These are phyloP conservation scores for Nannochloropsis gaditana DNA, from an alignment of 108 stramenopile genomes.

Conservation along the genomic window DNA sequence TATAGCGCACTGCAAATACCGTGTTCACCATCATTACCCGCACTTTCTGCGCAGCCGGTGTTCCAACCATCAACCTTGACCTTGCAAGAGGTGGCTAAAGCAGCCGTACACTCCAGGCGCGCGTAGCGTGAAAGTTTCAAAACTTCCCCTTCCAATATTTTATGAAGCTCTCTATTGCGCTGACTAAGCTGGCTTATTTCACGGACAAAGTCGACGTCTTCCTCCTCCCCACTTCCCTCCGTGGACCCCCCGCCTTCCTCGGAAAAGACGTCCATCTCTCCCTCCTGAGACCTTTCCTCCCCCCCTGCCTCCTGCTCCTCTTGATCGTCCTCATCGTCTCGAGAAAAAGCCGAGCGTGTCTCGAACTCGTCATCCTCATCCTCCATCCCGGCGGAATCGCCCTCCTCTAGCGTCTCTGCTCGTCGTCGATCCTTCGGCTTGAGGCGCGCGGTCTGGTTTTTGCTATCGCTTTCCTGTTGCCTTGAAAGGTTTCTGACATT, in stretches of 20 bases:
- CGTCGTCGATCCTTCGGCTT: too few relatives aligned
- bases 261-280: background rate
- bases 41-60: background rate
- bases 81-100: background rate
- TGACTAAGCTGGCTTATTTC: background rate
- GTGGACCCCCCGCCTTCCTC: background rate
- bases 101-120: background rate
- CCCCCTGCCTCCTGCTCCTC: background rate
- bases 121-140: background rate
- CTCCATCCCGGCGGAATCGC: background rate
- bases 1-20: background rate
- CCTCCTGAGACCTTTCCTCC: constrained; percentile 14
- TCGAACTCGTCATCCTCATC: background rate
- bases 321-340: background rate
- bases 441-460: too few relatives aligned
- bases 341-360: constrained; percentile 16
- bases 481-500: too few relatives aligned
- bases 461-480: too few relatives aligned
- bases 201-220: background rate
- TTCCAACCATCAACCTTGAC: too few relatives aligned
- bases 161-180: background rate
- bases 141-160: background rate
- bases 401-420: too few relatives aligned
- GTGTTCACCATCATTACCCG: background rate
- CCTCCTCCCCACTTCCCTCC: background rate